phyloP scores from a whole-genome alignment of 108 stramenopile genomes.

The Cylindrotheca fusiformis region DNA sequence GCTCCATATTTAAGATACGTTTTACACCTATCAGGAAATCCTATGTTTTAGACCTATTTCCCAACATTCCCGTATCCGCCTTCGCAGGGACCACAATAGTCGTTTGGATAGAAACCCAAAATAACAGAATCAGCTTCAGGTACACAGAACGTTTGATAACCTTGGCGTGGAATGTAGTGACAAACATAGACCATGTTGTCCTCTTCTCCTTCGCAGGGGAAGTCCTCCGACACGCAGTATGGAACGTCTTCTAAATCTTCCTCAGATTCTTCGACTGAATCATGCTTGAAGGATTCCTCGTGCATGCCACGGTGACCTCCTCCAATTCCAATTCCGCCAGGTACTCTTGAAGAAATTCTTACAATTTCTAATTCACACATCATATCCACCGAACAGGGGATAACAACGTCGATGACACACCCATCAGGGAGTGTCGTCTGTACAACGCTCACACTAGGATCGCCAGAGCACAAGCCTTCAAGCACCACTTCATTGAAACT shows the following conservation, averaged over 20 bases:
- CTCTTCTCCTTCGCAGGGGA: constrained; percentile 39
- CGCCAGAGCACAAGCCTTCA: background rate
- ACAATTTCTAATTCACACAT: background rate
- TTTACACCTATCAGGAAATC: too few relatives aligned
- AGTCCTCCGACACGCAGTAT: constrained; percentile 38
- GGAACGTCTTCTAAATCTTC: constrained; percentile 20
- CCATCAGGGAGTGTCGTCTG: background rate
- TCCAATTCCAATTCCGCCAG: background rate
- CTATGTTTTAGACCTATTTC: too few relatives aligned
- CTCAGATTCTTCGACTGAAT: constrained; percentile 5
- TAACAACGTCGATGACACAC: background rate
- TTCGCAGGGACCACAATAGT: constrained; percentile 47
- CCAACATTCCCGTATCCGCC: constrained; percentile 23
- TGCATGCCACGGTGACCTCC: background rate
- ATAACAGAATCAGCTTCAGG: constrained; percentile 48
- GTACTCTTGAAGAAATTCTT: background rate
- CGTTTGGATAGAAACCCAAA: constrained; percentile 25
- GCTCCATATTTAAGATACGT: too few relatives aligned
- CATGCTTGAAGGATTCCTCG: background rate
- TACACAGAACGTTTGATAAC: constrained; percentile 50
- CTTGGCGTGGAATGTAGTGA: constrained; percentile 32
- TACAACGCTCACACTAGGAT: background rate
- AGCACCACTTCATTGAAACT: background rate
- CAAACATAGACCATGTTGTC: constrained; percentile 47
- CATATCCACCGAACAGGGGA: constrained; percentile 3